Evolutionary conservation across 352 stramenopile species (phyloP), one percentile per base, ranked within the genome.

Genomic region (Aphanomyces euteiches): DNA sequence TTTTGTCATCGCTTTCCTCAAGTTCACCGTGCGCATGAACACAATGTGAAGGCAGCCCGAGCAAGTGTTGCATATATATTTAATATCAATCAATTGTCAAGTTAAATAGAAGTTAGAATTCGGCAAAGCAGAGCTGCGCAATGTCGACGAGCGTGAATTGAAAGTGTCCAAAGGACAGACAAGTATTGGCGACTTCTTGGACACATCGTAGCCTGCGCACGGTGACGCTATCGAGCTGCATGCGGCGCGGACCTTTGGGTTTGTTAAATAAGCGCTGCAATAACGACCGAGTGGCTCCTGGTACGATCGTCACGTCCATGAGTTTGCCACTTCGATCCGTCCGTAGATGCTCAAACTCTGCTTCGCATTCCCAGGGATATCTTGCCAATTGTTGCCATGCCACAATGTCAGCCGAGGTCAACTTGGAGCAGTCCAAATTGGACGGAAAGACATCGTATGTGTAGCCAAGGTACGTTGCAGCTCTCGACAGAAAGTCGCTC

Each of bases 1-100:
- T 0, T 80, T 84, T 5, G 28, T 92, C 41, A 73, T 92, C 39
- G 85, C 78, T 19, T 34, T 88, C 1, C 72, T 73, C 50, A 85
- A 78, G 34, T 82, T 92, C 69, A 71, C 69, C 7, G 83, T 95
- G 69, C 77, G 89, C 43, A 91, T 93, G 84, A 73, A 84, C 74
- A 88, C 83, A 17, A 83, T 95, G 79, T 95, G 43, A 50, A 50
- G 17, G 43, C 43, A 50, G 43, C 43, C 10, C 43, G 43, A 12
- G 43, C 10, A 12, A 50, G 10, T 50, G 1, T 12, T 28, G 28
- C 28, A 28, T 28, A 28, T 28, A 28, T 50, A n/a, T 50, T 50
- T 50, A n/a, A n/a, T 50, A 50, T 50, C 43, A 12, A 50, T n/a
- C 10, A n/a, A 50, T 50, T 50, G 43, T 50, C 28, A 28, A 28